Percentiles rank a stretch among this genome's conserved stretches.
phyloP scores from a whole-genome alignment of 192 early-diverging fungal genomes.

The Backusella sp. region DNA sequence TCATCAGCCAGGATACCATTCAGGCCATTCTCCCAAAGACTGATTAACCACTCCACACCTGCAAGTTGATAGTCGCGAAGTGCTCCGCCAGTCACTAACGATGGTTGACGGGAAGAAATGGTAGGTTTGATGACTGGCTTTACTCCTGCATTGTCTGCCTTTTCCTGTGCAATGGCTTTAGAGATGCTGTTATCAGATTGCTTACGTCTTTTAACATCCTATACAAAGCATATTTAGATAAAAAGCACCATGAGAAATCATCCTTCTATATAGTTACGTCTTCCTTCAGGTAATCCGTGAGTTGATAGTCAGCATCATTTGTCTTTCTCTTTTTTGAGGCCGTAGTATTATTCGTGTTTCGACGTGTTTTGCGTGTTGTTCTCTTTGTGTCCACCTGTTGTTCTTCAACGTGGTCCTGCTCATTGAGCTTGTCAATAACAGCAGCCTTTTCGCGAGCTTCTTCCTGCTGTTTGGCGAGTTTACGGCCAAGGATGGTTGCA shows the following conservation, averaged over 20 bases:
- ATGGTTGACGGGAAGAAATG: conserved; percentile 74
- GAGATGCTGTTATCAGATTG: conserved; percentile 18
- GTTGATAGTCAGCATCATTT: conserved; percentile 44
- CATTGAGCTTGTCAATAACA: conserved; percentile 13
- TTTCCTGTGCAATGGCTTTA: conserved; percentile 25
- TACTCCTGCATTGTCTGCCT: neutral
- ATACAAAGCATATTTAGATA: neutral
- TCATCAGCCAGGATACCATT: conserved; percentile 97
- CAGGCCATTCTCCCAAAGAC: conserved; percentile 92
- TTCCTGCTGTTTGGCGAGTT: conserved; percentile 72
- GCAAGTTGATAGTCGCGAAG: conserved; percentile 93
- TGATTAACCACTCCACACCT: conserved; percentile 95
- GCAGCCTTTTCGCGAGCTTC: conserved; percentile 56
- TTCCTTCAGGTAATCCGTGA: conserved; percentile 49
- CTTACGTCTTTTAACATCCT: conserved; percentile 40
- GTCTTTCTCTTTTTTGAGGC: conserved; percentile 43
- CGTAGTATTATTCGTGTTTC: neutral
- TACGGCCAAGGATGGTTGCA: conserved; percentile 71
- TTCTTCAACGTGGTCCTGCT: neutral
- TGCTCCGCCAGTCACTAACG: conserved; percentile 77
- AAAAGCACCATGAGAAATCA: no score
- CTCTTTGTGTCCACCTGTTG: neutral
- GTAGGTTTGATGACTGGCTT: conserved; percentile 31
- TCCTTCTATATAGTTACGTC: conserved; percentile 30
- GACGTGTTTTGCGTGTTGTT: conserved; percentile 15